Base-by-base conservation (phyloP, 495 filamentous ascomycete species). In the Tuber indicum region DNA sequence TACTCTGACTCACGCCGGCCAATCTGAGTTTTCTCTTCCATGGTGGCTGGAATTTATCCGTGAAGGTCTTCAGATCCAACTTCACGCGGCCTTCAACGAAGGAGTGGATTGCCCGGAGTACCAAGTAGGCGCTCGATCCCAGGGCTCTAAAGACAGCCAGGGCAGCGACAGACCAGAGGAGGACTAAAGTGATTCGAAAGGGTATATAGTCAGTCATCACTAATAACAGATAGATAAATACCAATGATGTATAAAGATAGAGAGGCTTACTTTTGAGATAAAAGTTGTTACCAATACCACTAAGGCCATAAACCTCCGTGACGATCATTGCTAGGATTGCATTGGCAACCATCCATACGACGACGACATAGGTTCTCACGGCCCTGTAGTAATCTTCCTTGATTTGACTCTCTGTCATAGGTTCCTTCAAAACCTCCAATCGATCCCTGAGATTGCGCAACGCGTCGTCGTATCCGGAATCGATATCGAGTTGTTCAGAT, bases 351-450 rank as follows among this genome's bases (percentile, higher is more conserved):
- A 99, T 93, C 96, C 96, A 99, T 46, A 90, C 87, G n/a, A 95
- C 91, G 0, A 99, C 96, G 90, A 99, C 97, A 89, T 99, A 99
- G 19, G 96, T 98, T 58, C 96, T 91, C 70, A 99, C 96, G 70
- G 93, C 93, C 80, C 94, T 92, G 87, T 99, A 99, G 87, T 99
- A 99, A 85, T 99, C 96, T 84, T 98, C 94, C 84, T 98, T 95
- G 84, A 92, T 85, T 86, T 98, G 95, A 17, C 89, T 87, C 75
- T 98, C 96, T 58, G 88, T 89, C 36, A 90, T 75, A 0, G 85
- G 84, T 0, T 88, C 85, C 58, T 84, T 82, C 5, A 91, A 88
- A 0, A 97, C 96, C 81, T 97, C 93, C 79, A 98, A 87, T 43
- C 96, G 88, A 84, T 99, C 96, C 71, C 96, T 90, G 39, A 99